Percentiles rank a stretch among this genome's conserved stretches.
Conservation (phyloP, 805 yeast genomes). For the Ogataea parapolymorpha region DNA sequence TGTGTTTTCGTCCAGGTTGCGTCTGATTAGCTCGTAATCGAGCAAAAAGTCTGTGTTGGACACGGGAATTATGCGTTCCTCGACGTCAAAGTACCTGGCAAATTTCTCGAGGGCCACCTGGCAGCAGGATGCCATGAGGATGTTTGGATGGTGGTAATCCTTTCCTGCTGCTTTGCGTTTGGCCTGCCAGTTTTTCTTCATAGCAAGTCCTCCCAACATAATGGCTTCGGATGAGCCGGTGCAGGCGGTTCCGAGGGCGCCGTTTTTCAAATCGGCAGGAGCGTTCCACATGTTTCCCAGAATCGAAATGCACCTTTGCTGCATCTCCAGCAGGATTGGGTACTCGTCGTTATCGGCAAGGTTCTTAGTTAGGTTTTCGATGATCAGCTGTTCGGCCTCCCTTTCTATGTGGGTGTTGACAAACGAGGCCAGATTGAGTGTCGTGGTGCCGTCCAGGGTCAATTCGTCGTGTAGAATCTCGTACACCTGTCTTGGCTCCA, state of each 20-base stretch:
- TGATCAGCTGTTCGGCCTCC: conserved; percentile 50
- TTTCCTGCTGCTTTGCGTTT: conserved; percentile 57
- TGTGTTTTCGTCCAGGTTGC: conserved; percentile 81
- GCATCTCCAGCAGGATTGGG: conserved; percentile 77
- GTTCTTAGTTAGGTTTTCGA: conserved; percentile 78
- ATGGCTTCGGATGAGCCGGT: conserved; percentile 95
- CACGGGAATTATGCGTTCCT: conserved; percentile 71
- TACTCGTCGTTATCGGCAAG: conserved; percentile 93
- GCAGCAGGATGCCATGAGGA: conserved; percentile 87
- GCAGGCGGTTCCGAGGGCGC: conserved; percentile 81
- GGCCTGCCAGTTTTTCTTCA: conserved; percentile 87
- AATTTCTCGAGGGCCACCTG: conserved; percentile 94
- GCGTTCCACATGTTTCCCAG: conserved; percentile 81
- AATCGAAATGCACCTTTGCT: conserved; percentile 79
- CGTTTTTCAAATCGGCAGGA: conserved; percentile 33
- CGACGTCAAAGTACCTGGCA: conserved; percentile 92
- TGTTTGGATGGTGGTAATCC: conserved; percentile 66
- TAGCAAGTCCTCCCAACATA: conserved; percentile 88
- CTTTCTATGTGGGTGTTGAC: conserved; percentile 71
- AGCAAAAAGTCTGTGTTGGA: conserved; percentile 59
- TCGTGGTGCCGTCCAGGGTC: conserved; percentile 79
- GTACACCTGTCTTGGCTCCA: conserved; percentile 51
- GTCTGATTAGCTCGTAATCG: conserved; percentile 57
- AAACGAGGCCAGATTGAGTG: conserved; percentile 81
- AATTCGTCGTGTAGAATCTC: conserved; percentile 69